A percentile compares a stretch with the other conserved stretches of the same genome.
Evolutionary conservation across 345 rosid species (phyloP).

Genomic region (Erucastrum elatum): DNA sequence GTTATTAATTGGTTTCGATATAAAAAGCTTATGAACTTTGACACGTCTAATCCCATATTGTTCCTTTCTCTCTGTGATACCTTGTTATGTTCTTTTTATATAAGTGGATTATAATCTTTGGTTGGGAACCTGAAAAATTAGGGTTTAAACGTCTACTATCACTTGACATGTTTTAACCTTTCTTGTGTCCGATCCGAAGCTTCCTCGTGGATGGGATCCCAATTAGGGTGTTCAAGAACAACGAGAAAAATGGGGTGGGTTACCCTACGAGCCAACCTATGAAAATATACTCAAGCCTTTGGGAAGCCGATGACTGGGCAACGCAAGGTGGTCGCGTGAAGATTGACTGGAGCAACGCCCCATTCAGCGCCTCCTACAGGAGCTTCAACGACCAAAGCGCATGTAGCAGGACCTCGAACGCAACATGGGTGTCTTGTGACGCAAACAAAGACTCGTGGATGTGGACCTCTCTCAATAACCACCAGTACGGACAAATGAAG

Average conservation of each 20-base stretch:
- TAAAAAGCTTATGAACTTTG: neutral
- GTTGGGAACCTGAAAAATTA: neutral
- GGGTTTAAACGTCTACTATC: neutral
- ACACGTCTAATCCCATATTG: neutral
- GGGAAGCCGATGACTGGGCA: conserved; percentile 65
- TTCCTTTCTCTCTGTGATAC: neutral
- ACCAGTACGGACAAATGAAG: conserved; percentile 34
- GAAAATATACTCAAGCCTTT: conserved; percentile 58
- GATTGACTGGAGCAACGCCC: conserved; percentile 56
- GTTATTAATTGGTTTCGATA: neutral
- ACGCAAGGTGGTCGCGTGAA: conserved; percentile 59
- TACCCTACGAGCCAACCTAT: conserved; percentile 54
- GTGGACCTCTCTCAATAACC: conserved; percentile 34
- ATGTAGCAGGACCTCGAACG: conserved; percentile 35
- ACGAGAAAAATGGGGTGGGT: conserved; percentile 48
- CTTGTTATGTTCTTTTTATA: neutral
- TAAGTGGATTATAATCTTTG: neutral
- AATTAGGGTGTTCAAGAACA: conserved; percentile 60
- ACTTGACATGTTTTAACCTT: neutral
- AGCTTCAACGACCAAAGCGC: conserved; percentile 44
- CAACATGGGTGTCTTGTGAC: conserved; percentile 32
- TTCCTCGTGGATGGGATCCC: conserved; percentile 57
- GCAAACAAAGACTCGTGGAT: conserved; percentile 35
- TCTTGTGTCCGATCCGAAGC: conserved; percentile 30
- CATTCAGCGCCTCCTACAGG: conserved; percentile 48